These are phyloP conservation scores for Plectosphaerella plurivora DNA, from an alignment of 2,329 filamentous ascomycete genomes.

Conservation along the genomic window DNA sequence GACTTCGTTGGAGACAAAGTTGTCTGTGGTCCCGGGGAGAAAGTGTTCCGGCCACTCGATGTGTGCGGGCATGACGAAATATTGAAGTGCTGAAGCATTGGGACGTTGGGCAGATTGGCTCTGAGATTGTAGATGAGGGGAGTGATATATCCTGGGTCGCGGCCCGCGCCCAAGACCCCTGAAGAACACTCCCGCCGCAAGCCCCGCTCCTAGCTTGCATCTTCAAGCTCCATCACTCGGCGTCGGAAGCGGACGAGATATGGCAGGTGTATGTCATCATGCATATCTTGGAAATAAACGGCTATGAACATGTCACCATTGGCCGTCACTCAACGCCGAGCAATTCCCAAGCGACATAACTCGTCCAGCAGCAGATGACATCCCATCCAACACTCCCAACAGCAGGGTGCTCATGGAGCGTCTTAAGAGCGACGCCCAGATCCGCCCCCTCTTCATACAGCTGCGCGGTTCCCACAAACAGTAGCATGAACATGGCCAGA, in stretches of 20 bases:
- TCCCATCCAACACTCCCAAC: conserved; percentile 21
- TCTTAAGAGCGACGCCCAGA: conserved; percentile 2
- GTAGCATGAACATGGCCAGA: conserved; percentile 6
- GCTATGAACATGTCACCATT: too few species aligned
- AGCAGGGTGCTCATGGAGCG: conserved; percentile 18
- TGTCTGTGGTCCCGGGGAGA: conserved; percentile 21
- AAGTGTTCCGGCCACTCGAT: conserved; percentile 20
- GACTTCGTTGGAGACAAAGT: conserved; percentile 23
- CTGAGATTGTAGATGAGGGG: too few species aligned
- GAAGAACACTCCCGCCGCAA: too few species aligned
- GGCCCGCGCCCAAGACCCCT: too few species aligned
- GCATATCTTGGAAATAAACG: too few species aligned
- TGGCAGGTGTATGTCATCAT: too few species aligned
- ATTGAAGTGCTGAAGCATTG: too few species aligned
- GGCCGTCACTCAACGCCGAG: conserved; percentile 2
- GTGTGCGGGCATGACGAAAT: conserved; percentile 16
- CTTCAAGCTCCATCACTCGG: too few species aligned
- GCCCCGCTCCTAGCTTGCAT: too few species aligned
- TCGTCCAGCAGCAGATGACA: conserved; percentile 20
- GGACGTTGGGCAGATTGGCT: too few species aligned
- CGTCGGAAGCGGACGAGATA: too few species aligned
- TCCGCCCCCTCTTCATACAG: conserved; percentile 2
- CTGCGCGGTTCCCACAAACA: conserved; percentile 3
- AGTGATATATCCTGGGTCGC: too few species aligned
- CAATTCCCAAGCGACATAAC: conserved; percentile 12